These are phyloP conservation scores for Raffaelea albimanens DNA, from an alignment of 2,329 filamentous ascomycete genomes.

Conservation along the genomic window DNA sequence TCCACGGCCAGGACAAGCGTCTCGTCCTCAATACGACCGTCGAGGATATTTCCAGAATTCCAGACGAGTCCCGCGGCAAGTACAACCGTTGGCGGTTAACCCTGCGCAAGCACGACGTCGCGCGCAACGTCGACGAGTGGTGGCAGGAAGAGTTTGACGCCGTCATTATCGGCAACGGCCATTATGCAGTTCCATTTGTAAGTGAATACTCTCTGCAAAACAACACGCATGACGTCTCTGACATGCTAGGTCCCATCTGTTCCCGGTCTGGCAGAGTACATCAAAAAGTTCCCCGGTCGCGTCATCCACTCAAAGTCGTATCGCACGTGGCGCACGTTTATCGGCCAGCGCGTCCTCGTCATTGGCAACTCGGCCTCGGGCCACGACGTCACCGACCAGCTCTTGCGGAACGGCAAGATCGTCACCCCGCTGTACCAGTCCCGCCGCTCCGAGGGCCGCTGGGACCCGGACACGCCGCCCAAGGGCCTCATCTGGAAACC, in stretches of 20 bases:
- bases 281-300: slow-evolving; percentile 34
- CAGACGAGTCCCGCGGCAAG: slow-evolving; percentile 14
- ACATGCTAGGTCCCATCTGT: slow-evolving; percentile 32
- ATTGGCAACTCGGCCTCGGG: slow-evolving; percentile 82
- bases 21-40: slow-evolving; percentile 42
- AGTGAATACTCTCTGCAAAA: slow-evolving; percentile 9
- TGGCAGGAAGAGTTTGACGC: slow-evolving; percentile 53
- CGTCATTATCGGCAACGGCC: slow-evolving; percentile 49
- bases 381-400: slow-evolving; percentile 67
- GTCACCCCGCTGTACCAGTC: slow-evolving; percentile 48
- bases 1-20: slow-evolving; percentile 34
- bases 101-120: slow-evolving; percentile 33
- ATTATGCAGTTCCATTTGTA: slow-evolving; percentile 52
- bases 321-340: slow-evolving; percentile 53
- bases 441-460: slow-evolving; percentile 40
- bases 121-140: slow-evolving; percentile 43
- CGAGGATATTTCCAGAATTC: slow-evolving; percentile 36
- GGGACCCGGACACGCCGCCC: slow-evolving; percentile 44
- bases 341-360: slow-evolving; percentile 65
- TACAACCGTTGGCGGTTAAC: slow-evolving; percentile 42
- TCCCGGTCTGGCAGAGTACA: slow-evolving; percentile 37
- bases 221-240: too few relatives aligned
- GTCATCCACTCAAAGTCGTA: slow-evolving; percentile 72
- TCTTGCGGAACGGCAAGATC: slow-evolving; percentile 35
- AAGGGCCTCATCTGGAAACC: slow-evolving; percentile 52